Conservation (phyloP, 2,329 filamentous ascomycete genomes). For the Knoxdaviesia proteae region DNA sequence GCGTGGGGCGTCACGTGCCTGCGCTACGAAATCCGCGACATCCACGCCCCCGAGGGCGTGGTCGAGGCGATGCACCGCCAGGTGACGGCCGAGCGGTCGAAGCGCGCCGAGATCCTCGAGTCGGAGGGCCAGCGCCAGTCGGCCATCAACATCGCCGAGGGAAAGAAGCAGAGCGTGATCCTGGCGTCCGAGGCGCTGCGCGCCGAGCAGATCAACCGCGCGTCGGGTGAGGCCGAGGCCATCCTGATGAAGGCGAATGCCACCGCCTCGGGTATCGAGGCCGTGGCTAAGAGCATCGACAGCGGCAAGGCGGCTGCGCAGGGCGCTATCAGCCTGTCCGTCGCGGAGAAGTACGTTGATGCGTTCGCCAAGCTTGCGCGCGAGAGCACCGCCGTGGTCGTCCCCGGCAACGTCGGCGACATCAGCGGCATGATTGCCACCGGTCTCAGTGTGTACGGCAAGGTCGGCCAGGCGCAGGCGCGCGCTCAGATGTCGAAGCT, state of each 20-base stretch:
- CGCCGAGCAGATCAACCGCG: conserved; percentile 82
- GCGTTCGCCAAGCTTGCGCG: conserved; percentile 84
- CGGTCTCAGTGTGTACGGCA: conserved; percentile 86
- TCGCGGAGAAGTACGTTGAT: conserved; percentile 96
- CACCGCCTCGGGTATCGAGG: conserved; percentile 73
- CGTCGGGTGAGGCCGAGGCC: conserved; percentile 81
- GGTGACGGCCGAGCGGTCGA: conserved; percentile 90
- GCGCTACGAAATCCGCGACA: conserved; percentile 94
- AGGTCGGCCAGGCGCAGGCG: conserved; percentile 65
- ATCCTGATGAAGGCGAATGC: conserved; percentile 71
- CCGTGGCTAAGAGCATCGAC: conserved; percentile 56
- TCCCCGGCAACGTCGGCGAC: conserved; percentile 92
- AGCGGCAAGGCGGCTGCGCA: conserved; percentile 57
- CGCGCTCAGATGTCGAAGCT: conserved; percentile 38
- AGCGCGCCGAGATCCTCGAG: conserved; percentile 92
- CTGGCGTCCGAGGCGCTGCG: conserved; percentile 81
- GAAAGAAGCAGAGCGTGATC: conserved; percentile 91
- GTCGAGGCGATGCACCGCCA: conserved; percentile 97
- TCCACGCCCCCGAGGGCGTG: conserved; percentile 82
- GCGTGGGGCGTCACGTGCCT: conserved; percentile 94
- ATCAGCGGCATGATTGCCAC: conserved; percentile 94
- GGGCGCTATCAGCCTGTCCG: conserved; percentile 63
- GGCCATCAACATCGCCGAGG: conserved; percentile 97
- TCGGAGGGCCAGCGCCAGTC: conserved; percentile 92
- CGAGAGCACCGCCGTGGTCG: conserved; percentile 86